Evolutionary conservation across 139 green algal genomes (phyloP).

Genomic region (Prasinococcaceae sp.): DNA sequence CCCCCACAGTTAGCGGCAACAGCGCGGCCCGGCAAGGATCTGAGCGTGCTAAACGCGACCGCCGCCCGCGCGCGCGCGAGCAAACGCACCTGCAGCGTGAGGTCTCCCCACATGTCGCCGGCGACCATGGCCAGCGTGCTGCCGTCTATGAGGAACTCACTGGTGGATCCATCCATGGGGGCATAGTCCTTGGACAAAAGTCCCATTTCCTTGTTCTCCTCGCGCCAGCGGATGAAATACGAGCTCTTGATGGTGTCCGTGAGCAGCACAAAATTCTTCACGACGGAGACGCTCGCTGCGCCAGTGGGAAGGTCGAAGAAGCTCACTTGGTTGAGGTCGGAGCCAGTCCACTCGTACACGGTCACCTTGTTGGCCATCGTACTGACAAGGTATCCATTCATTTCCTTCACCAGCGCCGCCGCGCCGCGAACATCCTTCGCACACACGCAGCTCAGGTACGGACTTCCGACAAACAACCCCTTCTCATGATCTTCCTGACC

Average conservation of each 20-base stretch:
- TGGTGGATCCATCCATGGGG: conserved; percentile 24
- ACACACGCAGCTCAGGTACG: too few relatives aligned
- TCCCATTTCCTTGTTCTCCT: conserved; percentile 32
- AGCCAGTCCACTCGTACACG: conserved; percentile 27
- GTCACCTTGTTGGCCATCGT: conserved; percentile 12
- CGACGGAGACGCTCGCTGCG: conserved; percentile 9
- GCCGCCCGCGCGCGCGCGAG: too few relatives aligned
- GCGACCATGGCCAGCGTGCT: conserved; percentile 36
- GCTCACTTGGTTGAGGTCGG: conserved; percentile 27
- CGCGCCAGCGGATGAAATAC: conserved; percentile 58
- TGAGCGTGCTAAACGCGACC: too few relatives aligned
- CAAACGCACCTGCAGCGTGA: too few relatives aligned
- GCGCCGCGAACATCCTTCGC: too few relatives aligned
- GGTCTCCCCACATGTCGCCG: too few relatives aligned
- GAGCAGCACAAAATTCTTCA: conserved; percentile 78
- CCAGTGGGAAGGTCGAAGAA: conserved; percentile 57
- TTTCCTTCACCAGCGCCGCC: too few relatives aligned
- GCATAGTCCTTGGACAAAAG: conserved; percentile 58
- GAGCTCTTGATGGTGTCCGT: conserved; percentile 50
- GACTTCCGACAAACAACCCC: neutral
- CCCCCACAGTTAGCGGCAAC: too few relatives aligned
- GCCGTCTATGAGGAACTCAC: conserved; percentile 61
- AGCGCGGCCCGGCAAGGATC: too few relatives aligned
- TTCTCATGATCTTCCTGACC: too few relatives aligned
- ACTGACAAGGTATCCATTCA: conserved; percentile 16